Evolutionary conservation across 495 filamentous ascomycete genomes (phyloP).

Genomic region (Cairneyella variabilis): DNA sequence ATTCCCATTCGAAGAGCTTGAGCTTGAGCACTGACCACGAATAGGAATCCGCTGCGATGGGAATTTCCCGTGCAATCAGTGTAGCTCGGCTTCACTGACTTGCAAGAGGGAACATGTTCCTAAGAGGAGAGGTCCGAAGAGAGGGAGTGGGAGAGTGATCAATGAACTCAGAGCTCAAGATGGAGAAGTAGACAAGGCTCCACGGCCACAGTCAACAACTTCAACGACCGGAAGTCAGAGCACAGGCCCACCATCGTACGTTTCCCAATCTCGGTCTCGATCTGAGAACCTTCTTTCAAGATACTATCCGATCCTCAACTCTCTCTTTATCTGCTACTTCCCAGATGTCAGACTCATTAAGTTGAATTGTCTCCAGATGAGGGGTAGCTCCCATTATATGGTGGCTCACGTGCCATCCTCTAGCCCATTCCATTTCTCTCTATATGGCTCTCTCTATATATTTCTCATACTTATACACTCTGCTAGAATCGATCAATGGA

Average conservation of each 20-base stretch:
- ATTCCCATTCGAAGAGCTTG: neutral
- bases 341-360: no score
- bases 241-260: conserved; percentile 20
- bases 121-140: conserved; percentile 32
- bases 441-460: neutral
- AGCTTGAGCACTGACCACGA: conserved; percentile 16
- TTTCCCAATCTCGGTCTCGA: neutral
- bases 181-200: conserved; percentile 1
- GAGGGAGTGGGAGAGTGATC: conserved; percentile 32
- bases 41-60: conserved; percentile 33
- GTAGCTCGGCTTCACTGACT: conserved; percentile 24
- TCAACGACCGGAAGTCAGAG: conserved; percentile 13
- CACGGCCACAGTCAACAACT: conserved; percentile 2
- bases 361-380: neutral
- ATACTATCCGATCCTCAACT: neutral
- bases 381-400: neutral
- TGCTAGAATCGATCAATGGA: conserved; percentile 20
- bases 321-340: neutral
- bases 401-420: neutral
- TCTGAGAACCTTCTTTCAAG: neutral
- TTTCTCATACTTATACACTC: conserved; percentile 1
- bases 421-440: neutral
- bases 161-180: conserved; percentile 29
- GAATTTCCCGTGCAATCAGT: conserved; percentile 32
- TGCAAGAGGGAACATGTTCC: conserved; percentile 37